Base-by-base conservation (phyloP, 2,329 filamentous ascomycete genomes). In the Aotearoamyces nothofagi region DNA sequence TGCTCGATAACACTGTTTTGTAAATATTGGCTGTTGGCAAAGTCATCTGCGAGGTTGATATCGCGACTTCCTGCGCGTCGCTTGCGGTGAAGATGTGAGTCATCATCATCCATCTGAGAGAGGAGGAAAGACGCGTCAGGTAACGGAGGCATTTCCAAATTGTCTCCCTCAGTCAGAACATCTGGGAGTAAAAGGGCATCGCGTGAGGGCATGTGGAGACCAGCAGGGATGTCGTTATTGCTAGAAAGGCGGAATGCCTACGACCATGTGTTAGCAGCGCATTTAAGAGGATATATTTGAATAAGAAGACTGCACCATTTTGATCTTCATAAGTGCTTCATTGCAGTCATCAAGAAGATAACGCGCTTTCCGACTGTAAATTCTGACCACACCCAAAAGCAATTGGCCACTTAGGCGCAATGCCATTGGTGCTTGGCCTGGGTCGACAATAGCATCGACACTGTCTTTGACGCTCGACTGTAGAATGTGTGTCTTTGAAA, bases 261-360 rank as follows among this genome's bases (percentile, higher is more conserved):
- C 24, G 15, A 38, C 6, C 30, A 27, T 34, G 31, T 55, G 32
- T 58, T 53, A 61, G 57, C 35, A 40, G 32, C 29, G 11, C 26
- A 13, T 25, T 4, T 13, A 4, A 16, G 7, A 6, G 24, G 14
- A 12, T 25, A 14, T 17, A 4, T 13, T 9, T 11, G 14, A 26
- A 8, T 34, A 61, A 17, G 55, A 92, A 83, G 36, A 64, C 22
- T 58, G 11, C 17, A 94, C 87, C 84, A 96, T 92, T 52, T 96
- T 94, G 46, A 98, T 94, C 60, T 94, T 96, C 65, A 92, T 77
- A 40, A 98, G 63, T 22, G 87, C 87, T 56, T 98, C 90, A 47
- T 92, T 94, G 58, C 90, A 98, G 51, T 98, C 90, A 48, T 98
- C 90, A 26, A 96, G 63, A 28, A 98, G 62, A 55, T 98, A 98